Percentiles rank a stretch among this genome's conserved stretches.
Conservation (phyloP, 148 eudicot genomes). For the Camellia japonica region DNA sequence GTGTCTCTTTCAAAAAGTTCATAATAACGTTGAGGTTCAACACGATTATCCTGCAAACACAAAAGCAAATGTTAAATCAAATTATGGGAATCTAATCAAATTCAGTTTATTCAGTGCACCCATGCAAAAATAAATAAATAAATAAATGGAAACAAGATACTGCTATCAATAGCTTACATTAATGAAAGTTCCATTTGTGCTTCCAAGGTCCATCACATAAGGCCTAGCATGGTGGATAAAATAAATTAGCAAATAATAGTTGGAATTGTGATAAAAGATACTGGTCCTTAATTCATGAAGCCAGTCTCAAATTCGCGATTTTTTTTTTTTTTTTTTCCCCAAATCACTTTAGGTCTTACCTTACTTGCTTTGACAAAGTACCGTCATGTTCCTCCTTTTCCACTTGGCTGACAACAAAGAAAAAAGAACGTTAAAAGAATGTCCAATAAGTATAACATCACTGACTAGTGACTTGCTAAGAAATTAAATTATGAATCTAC, state of each 20-base stretch:
- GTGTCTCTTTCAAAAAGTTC: constrained; percentile 88
- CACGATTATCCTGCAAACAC: constrained; percentile 63
- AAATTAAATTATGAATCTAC: not conserved
- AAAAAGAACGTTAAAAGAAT: not conserved
- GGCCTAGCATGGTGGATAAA: constrained; percentile 49
- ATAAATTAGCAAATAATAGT: constrained; percentile 11
- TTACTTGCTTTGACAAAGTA: constrained; percentile 57
- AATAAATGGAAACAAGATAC: not conserved
- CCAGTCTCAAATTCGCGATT: not conserved
- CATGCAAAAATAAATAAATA: not conserved
- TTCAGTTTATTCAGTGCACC: not conserved
- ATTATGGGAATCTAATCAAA: not conserved
- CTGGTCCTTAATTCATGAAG: not conserved
- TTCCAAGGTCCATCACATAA: constrained; percentile 95
- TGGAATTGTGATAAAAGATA: constrained; percentile 1
- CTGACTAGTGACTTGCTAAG: not conserved
- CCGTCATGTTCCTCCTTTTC: constrained; percentile 90
- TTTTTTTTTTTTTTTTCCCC: no score
- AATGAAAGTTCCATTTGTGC: constrained; percentile 91
- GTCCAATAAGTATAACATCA: not conserved
- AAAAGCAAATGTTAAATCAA: constrained; percentile 17
- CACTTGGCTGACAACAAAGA: constrained; percentile 66
- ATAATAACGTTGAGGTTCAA: constrained; percentile 85
- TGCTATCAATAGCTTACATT: constrained; percentile 50
- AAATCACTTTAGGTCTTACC: constrained; percentile 34